Evolutionary conservation across 805 yeast species (phyloP).

Genomic region (Lipomyces starkeyi): DNA sequence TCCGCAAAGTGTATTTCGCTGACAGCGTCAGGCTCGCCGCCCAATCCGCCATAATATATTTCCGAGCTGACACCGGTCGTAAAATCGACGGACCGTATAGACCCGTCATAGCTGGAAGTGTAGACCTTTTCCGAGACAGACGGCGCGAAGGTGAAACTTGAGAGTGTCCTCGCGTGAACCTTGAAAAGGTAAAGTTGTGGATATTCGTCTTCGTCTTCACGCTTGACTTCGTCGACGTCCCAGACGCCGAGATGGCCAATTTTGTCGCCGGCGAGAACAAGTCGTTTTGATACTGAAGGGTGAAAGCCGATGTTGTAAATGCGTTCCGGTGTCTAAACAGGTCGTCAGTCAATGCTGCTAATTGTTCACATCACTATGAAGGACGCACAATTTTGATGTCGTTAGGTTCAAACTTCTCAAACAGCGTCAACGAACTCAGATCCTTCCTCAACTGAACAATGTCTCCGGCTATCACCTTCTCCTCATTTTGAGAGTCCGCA

Average conservation of each 20-base stretch:
- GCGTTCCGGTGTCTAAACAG: conserved; percentile 57
- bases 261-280: conserved; percentile 87
- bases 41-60: conserved; percentile 47
- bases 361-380: not conserved
- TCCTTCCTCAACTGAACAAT: conserved; percentile 59
- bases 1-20: conserved; percentile 39
- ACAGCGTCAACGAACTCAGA: conserved; percentile 58
- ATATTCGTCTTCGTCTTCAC: conserved; percentile 44
- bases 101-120: conserved; percentile 87
- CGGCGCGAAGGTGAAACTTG: conserved; percentile 63
- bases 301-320: conserved; percentile 78
- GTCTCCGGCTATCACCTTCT: conserved; percentile 53
- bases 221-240: conserved; percentile 64
- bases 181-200: conserved; percentile 63
- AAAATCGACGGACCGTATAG: conserved; percentile 75
- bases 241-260: conserved; percentile 87
- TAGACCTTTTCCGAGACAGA: conserved; percentile 60
- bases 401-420: conserved; percentile 66
- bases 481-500: conserved; percentile 14
- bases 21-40: conserved; percentile 48
- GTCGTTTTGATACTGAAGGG: conserved; percentile 65
- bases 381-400: conserved; percentile 65
- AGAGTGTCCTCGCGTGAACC: conserved; percentile 76
- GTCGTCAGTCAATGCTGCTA: not conserved
- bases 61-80: conserved; percentile 64